These are phyloP conservation scores for Lyophyllum semitale DNA, from an alignment of 768 basidiomycete species.

Conservation along the genomic window DNA sequence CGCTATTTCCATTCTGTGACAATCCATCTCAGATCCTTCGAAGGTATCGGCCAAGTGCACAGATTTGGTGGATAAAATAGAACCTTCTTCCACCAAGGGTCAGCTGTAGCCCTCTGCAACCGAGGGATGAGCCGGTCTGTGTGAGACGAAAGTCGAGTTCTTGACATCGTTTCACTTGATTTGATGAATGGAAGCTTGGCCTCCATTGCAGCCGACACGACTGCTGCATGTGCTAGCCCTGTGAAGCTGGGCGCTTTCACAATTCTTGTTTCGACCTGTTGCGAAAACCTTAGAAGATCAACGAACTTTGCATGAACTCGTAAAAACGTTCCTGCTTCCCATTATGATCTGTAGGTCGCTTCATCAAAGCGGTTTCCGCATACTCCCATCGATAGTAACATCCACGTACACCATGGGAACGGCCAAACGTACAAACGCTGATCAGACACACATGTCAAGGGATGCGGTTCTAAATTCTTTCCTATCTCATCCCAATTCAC, in stretches of 20 bases:
- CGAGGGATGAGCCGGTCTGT: neutral
- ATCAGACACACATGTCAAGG: conserved; percentile 4
- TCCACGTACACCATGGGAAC: conserved; percentile 3
- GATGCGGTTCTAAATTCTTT: neutral
- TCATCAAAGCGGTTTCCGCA: neutral
- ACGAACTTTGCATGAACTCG: too few species aligned
- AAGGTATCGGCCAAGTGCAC: conserved; percentile 2
- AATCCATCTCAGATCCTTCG: conserved; percentile 6
- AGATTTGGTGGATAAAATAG: conserved; percentile 1
- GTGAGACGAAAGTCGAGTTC: neutral
- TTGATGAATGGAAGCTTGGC: neutral
- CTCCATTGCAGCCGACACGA: neutral
- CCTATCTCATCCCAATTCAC: neutral
- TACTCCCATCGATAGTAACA: neutral
- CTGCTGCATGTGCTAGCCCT: neutral
- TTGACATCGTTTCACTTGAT: conserved; percentile 1
- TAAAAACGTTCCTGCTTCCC: neutral
- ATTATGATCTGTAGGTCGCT: conserved; percentile 2
- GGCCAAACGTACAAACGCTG: neutral
- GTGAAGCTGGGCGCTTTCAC: neutral
- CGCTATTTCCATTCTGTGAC: conserved; percentile 1
- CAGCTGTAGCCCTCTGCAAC: neutral
- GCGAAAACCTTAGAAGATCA: conserved; percentile 5
- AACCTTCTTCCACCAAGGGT: conserved; percentile 2
- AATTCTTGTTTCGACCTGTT: conserved; percentile 6